phyloP scores from a whole-genome alignment of 2,329 filamentous ascomycete species.

The Pleurostoma richardsiae region DNA sequence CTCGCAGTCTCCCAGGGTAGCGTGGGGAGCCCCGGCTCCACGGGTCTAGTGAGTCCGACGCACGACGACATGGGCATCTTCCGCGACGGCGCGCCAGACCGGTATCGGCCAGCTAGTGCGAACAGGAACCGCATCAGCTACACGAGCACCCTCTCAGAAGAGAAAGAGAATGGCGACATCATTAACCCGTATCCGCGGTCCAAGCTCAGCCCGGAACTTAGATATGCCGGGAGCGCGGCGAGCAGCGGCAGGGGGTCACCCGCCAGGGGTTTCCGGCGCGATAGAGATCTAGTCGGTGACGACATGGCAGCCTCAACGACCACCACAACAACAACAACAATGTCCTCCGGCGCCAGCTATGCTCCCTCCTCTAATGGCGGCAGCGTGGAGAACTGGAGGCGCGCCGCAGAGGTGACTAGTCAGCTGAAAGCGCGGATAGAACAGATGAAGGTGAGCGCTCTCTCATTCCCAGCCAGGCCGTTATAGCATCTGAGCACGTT shows the following conservation, averaged over 20 bases:
- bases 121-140: slow-evolving; percentile 54
- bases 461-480: not conserved
- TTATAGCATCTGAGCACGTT: too few species aligned
- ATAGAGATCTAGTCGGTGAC: slow-evolving; percentile 20
- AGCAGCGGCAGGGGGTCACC: slow-evolving; percentile 57
- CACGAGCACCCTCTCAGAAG: slow-evolving; percentile 63
- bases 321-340: slow-evolving; percentile 6
- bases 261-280: slow-evolving; percentile 46
- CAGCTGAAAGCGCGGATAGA: slow-evolving; percentile 96
- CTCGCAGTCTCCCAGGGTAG: slow-evolving; percentile 25
- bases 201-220: slow-evolving; percentile 51
- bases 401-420: slow-evolving; percentile 94
- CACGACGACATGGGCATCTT: slow-evolving; percentile 58
- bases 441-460: slow-evolving; percentile 76
- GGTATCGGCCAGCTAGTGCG: slow-evolving; percentile 21
- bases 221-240: slow-evolving; percentile 41
- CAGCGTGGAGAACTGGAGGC: slow-evolving; percentile 88
- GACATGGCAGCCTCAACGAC: slow-evolving; percentile 15
- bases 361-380: slow-evolving; percentile 26
- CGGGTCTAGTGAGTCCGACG: slow-evolving; percentile 43
- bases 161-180: slow-evolving; percentile 60
- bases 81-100: slow-evolving; percentile 37
- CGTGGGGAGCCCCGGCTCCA: slow-evolving; percentile 23
- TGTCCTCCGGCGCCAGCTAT: slow-evolving; percentile 8
- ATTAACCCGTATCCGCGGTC: slow-evolving; percentile 33